phyloP scores from a whole-genome alignment of 805 yeast species.

The Starmerella floricola region DNA sequence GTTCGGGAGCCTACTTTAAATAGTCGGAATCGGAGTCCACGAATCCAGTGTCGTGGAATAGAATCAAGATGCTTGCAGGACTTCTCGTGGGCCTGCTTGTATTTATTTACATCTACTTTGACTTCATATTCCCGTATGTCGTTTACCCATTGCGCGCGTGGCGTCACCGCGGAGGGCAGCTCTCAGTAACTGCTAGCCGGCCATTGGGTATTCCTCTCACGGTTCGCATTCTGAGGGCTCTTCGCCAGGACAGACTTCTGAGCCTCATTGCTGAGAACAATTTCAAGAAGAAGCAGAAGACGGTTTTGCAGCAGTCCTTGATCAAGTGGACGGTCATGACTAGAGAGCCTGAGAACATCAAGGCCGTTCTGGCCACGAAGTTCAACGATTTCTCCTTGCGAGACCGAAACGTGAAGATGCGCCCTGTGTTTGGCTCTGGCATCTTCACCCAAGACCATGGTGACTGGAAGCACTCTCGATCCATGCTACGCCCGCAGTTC shows the following conservation, averaged over 20 bases:
- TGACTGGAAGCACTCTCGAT: slow-evolving; percentile 31
- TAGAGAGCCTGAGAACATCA: slow-evolving; percentile 25
- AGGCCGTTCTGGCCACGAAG: slow-evolving; percentile 25
- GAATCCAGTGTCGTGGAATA: too few species aligned
- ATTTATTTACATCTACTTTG: neutral
- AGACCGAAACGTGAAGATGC: slow-evolving; percentile 22
- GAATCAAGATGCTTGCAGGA: too few species aligned
- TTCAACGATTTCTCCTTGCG: slow-evolving; percentile 28
- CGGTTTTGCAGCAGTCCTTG: slow-evolving; percentile 4
- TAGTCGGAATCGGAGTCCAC: too few species aligned
- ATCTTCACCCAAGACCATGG: slow-evolving; percentile 30
- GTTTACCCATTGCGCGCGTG: slow-evolving; percentile 4
- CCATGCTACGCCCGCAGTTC: slow-evolving; percentile 31
- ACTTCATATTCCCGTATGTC: slow-evolving; percentile 6
- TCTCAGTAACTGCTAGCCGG: neutral
- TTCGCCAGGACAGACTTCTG: slow-evolving; percentile 2
- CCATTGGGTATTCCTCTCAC: slow-evolving; percentile 12
- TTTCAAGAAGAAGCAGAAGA: neutral
- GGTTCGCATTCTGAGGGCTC: neutral
- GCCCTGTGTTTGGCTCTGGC: slow-evolving; percentile 29
- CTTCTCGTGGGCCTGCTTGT: neutral
- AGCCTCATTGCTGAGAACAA: neutral
- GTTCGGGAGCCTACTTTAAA: too few species aligned
- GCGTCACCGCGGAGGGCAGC: neutral
- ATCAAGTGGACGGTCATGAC: slow-evolving; percentile 16